Evolutionary conservation across 768 basidiomycete genomes (phyloP), one percentile per base, ranked within the genome.

Genomic region (Termitomyces bulborhizus): DNA sequence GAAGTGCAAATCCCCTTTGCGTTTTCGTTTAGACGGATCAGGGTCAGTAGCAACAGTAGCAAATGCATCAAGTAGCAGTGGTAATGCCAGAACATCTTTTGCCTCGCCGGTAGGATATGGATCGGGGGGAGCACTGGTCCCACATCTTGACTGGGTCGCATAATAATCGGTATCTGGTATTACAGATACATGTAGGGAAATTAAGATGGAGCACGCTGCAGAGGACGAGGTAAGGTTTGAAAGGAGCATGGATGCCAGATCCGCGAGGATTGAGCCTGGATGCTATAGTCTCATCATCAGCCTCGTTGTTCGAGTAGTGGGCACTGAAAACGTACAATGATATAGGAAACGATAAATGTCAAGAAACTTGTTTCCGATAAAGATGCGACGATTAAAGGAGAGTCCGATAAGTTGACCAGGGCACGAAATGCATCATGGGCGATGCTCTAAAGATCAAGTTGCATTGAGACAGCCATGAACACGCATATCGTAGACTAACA

Each of bases 401-500:
- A 88, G 70, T 95, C 94, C 3, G 93, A 90, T 34, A 98, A 79
- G 71, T 98, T 98, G 67, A 98, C 86, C 48, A 98, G 77, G 2
- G 94, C 93, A 57, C 90, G 84, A 68, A 98, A 89, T 3, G 96
- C 96, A 74, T 97, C 94, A 63, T 98, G 96, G 1, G 96, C 91
- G 49, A 93, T 82, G 54, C 85, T 82, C 93, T 97, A 63, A 12
- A 29, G 50, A 41, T 31, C 36, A 39, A 57, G 55, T 67, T 46
- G 64, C 58, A 46, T 41, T 29, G 18, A 26, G 41, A 56, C 5
- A 21, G 9, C 26, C 37, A 32, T 26, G 58, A 31, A 51, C 41
- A 26, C 26, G 53, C 31, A 40, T 40, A 57, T 27, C 1, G 39
- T 43, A 32, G 37, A 51, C 80, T 47, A 60, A 88, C 94, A 51